Percentiles rank a stretch among this genome's conserved stretches.
Evolutionary conservation across 441 rosid species (phyloP).

Genomic region (Lagerstroemia fauriei): DNA sequence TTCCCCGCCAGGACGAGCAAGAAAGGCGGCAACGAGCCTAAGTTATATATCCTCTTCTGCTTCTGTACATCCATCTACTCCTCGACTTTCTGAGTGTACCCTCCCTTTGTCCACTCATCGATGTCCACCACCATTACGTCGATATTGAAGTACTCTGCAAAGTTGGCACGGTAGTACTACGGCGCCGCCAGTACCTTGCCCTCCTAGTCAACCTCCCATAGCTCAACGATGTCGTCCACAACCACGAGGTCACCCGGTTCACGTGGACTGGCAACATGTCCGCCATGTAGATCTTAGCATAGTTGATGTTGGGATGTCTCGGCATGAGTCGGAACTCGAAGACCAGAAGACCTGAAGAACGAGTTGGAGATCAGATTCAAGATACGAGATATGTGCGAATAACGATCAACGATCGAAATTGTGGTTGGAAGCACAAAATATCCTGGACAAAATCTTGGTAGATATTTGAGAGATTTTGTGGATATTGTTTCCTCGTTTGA

Average conservation of each 20-base stretch:
- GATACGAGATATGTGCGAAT: no score
- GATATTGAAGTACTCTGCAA: constrained; percentile 44
- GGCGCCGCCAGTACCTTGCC: constrained; percentile 49
- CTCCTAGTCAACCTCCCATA: constrained; percentile 47
- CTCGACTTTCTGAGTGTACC: constrained; percentile 45
- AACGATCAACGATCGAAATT: no score
- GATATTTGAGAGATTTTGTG: no score
- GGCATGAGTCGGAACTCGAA: no score
- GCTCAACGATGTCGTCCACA: constrained; percentile 45
- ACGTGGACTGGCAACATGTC: constrained; percentile 39
- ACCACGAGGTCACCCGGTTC: constrained; percentile 44
- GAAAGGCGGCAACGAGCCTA: constrained; percentile 62
- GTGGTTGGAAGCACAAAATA: no score
- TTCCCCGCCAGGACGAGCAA: constrained; percentile 59
- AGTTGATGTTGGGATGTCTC: no score
- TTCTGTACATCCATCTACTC: constrained; percentile 53
- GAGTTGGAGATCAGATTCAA: no score
- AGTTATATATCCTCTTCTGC: constrained; percentile 46
- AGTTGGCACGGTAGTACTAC: constrained; percentile 51
- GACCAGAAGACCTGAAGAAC: no score
- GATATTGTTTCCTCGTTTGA: no score
- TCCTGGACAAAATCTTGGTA: no score
- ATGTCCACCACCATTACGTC: constrained; percentile 55
- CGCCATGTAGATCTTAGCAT: constrained; percentile 50
- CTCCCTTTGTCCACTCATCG: constrained; percentile 45